Evolutionary conservation across 176 grass and related monocot genomes (phyloP).

Genomic region (Phoenix dactylifera): DNA sequence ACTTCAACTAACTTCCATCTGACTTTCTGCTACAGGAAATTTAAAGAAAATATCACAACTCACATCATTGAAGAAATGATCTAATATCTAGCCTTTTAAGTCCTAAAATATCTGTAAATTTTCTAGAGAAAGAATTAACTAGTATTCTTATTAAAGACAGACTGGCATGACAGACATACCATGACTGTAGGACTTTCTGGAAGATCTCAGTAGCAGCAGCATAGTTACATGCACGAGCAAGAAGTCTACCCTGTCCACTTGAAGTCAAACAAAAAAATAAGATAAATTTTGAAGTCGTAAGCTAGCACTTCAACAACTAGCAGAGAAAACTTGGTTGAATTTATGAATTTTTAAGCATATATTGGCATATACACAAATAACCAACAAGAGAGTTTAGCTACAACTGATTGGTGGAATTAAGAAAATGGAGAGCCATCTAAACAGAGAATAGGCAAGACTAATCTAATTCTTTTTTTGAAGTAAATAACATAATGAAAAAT

Average conservation of each 20-base stretch:
- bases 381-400: too few species aligned
- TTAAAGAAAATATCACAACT: too few species aligned
- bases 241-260: constrained; percentile 98
- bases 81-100: too few species aligned
- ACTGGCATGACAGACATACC: constrained; percentile 41
- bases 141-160: constrained; percentile 10
- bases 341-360: not conserved
- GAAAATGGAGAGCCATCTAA: too few species aligned
- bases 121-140: not conserved
- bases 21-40: too few species aligned
- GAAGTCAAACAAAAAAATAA: constrained; percentile 60
- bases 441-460: too few species aligned
- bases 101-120: too few species aligned
- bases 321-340: constrained; percentile 1
- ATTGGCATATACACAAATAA: not conserved
- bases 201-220: constrained; percentile 63
- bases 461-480: too few species aligned
- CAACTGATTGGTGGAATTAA: too few species aligned
- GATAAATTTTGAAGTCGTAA: constrained; percentile 18
- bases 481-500: too few species aligned
- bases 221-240: constrained; percentile 66
- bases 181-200: constrained; percentile 67
- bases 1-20: too few species aligned
- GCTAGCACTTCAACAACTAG: not conserved
- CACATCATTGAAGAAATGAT: too few species aligned